Percentiles rank a stretch among this genome's conserved stretches.
Evolutionary conservation across 2,329 filamentous ascomycete genomes (phyloP).

Genomic region (Colletotrichum camelliae): DNA sequence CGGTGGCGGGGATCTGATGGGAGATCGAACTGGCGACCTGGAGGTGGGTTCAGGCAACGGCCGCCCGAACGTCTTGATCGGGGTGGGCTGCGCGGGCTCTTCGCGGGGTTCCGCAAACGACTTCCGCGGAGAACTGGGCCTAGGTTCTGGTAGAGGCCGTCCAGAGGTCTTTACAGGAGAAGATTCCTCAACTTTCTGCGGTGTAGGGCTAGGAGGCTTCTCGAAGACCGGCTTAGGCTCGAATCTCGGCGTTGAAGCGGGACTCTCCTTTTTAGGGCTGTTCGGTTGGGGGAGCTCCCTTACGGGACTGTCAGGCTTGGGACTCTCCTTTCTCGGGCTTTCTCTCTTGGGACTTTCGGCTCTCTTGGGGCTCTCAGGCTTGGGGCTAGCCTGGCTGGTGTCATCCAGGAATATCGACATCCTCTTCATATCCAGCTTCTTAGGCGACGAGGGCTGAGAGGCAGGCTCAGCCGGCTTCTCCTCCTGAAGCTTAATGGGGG

Average conservation of each 20-base stretch:
- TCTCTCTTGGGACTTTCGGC: conserved; percentile 8
- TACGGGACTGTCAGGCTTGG: background rate
- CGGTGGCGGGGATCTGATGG: conserved; percentile 5
- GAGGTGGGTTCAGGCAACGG: conserved; percentile 29
- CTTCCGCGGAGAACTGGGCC: conserved; percentile 31
- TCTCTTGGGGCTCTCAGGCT: conserved; percentile 14
- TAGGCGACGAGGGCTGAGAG: conserved; percentile 56
- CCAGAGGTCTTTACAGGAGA: conserved; percentile 41
- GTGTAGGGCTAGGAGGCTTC: conserved; percentile 6
- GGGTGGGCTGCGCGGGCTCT: conserved; percentile 35
- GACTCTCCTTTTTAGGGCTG: conserved; percentile 25
- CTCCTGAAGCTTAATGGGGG: conserved; percentile 9
- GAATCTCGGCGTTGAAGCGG: conserved; percentile 3
- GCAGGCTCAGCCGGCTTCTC: conserved; percentile 35
- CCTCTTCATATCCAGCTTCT: conserved; percentile 63
- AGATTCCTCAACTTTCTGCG: conserved; percentile 24
- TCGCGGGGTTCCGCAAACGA: conserved; percentile 3
- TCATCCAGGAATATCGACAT: conserved; percentile 64
- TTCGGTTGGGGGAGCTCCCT: background rate
- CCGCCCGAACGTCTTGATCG: conserved; percentile 39
- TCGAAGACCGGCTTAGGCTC: conserved; percentile 18
- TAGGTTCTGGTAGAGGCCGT: conserved; percentile 30
- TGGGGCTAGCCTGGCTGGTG: conserved; percentile 29
- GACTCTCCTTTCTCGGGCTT: background rate
- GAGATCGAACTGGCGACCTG: conserved; percentile 7